A percentile compares a stretch with the other conserved stretches of the same genome.
Evolutionary conservation across 176 grass and related monocot genomes (phyloP).

Genomic region (Carex kokanica): DNA sequence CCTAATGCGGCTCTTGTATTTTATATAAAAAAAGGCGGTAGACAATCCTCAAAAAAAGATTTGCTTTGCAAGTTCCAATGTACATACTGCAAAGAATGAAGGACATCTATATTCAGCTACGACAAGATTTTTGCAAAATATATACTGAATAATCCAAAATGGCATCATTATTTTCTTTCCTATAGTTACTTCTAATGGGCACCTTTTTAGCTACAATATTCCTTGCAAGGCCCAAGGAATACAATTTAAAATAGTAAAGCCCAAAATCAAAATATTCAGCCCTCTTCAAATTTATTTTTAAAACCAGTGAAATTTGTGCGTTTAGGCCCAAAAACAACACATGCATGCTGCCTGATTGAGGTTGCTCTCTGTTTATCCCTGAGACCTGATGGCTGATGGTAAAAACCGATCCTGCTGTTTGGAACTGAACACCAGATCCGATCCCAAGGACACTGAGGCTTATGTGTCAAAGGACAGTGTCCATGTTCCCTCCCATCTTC

Average conservation of each 20-base stretch:
- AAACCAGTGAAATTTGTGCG: background rate
- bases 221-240: background rate
- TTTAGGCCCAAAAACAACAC: background rate
- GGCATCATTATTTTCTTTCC: background rate
- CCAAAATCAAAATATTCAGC: background rate
- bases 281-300: background rate
- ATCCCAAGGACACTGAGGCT: slow-evolving; percentile 18
- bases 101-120: too few species aligned
- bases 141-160: background rate
- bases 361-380: background rate
- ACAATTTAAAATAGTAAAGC: background rate
- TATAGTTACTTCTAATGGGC: background rate
- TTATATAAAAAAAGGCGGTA: background rate
- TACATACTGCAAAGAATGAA: background rate
- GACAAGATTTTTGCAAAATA: background rate
- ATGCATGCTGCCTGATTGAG: background rate
- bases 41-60: background rate
- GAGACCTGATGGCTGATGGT: background rate
- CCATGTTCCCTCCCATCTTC: slow-evolving; percentile 20
- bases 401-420: background rate
- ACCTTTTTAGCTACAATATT: background rate
- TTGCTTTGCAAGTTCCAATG: background rate
- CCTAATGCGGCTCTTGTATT: background rate
- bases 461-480: slow-evolving; percentile 20
- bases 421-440: slow-evolving; percentile 15